Percentiles rank a stretch among this genome's conserved stretches.
Evolutionary conservation across 2,329 filamentous ascomycete species (phyloP).

Genomic region (Tolypocladium album): DNA sequence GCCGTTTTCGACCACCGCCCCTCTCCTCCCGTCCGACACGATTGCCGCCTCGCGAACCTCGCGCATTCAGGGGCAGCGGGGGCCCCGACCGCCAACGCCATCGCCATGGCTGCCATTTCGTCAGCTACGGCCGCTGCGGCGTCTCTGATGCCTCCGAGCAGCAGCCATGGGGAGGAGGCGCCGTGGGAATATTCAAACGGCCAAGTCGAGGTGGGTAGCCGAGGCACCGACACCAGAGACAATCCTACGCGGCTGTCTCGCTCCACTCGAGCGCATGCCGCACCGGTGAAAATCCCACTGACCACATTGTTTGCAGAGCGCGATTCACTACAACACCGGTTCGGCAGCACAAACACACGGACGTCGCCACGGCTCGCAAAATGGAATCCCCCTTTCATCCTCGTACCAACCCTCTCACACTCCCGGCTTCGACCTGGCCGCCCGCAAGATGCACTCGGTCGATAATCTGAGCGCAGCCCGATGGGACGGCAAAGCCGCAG

Average conservation of each 20-base stretch:
- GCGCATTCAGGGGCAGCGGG: constrained; percentile 16
- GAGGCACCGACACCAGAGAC: not conserved
- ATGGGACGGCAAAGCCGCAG: constrained; percentile 11
- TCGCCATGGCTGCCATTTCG: constrained; percentile 42
- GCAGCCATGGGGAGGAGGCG: constrained; percentile 35
- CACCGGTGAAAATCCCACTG: not conserved
- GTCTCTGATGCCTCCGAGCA: constrained; percentile 36
- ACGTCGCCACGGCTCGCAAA: constrained; percentile 9
- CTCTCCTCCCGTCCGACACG: not conserved
- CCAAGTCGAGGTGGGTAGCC: constrained; percentile 26
- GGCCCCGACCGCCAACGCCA: constrained; percentile 9
- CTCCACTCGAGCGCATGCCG: not conserved
- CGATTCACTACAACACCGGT: constrained; percentile 4
- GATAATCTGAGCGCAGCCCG: constrained; percentile 18
- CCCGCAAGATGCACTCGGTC: constrained; percentile 24
- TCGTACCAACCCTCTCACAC: constrained; percentile 6
- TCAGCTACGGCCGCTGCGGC: constrained; percentile 32
- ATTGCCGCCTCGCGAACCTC: not conserved
- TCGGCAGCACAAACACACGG: constrained; percentile 6
- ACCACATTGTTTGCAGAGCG: constrained; percentile 3
- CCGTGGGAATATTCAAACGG: constrained; percentile 29
- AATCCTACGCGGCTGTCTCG: not conserved
- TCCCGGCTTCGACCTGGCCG: constrained; percentile 14
- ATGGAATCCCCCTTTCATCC: constrained; percentile 13
- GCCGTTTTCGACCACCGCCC: not conserved